These are phyloP conservation scores for Fusarium goolgardi DNA, from an alignment of 2,329 filamentous ascomycete genomes.

Conservation along the genomic window DNA sequence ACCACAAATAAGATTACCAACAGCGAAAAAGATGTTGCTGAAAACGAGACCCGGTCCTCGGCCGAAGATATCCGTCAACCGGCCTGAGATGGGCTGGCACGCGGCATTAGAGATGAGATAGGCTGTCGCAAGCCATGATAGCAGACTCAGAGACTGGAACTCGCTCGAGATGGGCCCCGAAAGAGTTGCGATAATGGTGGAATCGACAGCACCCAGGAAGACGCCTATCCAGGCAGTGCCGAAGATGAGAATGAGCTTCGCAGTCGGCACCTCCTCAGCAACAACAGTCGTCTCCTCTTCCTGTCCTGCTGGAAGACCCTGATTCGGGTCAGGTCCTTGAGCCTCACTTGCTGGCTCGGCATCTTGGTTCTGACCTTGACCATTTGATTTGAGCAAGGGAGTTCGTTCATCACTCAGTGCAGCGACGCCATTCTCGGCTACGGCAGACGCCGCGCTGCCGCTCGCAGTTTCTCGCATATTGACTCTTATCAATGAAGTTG, in stretches of 20 bases:
- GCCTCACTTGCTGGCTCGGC: conserved; percentile 24
- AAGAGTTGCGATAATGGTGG: conserved; percentile 86
- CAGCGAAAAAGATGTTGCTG: conserved; percentile 82
- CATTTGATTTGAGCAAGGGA: conserved; percentile 44
- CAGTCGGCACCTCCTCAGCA: conserved; percentile 60
- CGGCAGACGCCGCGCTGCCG: conserved; percentile 30
- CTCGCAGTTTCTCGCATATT: conserved; percentile 38
- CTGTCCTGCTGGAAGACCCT: conserved; percentile 35
- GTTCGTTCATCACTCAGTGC: conserved; percentile 41
- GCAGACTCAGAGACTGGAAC: conserved; percentile 81
- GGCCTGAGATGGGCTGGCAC: conserved; percentile 85
- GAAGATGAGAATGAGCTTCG: conserved; percentile 65
- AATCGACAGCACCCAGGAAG: conserved; percentile 75
- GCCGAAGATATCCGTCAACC: conserved; percentile 89
- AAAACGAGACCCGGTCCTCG: conserved; percentile 81
- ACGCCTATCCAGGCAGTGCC: conserved; percentile 69
- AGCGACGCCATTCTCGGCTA: conserved; percentile 27
- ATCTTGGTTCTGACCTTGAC: conserved; percentile 16
- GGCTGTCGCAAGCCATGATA: conserved; percentile 89
- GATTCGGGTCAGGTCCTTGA: conserved; percentile 4
- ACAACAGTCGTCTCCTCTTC: conserved; percentile 61
- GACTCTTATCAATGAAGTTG: not conserved
- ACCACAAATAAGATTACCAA: conserved; percentile 85
- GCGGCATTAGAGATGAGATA: conserved; percentile 91
- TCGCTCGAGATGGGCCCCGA: conserved; percentile 85